Conservation (phyloP, 257 asterid species). For the Apocynum venetum region DNA sequence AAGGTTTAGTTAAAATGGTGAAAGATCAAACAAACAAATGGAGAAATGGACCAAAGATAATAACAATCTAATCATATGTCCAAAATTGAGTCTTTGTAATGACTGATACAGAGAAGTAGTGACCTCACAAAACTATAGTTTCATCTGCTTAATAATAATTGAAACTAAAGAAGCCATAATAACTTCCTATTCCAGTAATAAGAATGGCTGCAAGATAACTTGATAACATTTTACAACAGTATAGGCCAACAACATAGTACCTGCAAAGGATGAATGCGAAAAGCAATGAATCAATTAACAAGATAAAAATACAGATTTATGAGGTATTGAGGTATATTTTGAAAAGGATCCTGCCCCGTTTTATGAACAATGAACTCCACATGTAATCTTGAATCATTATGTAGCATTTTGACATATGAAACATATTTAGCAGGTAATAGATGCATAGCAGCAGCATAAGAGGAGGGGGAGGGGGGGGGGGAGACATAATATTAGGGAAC, state of each 20-base stretch:
- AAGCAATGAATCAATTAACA: neutral
- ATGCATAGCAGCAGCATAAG: neutral
- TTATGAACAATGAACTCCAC: neutral
- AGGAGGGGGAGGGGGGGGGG: neutral
- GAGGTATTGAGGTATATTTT: neutral
- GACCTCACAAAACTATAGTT: neutral
- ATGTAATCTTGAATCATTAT: neutral
- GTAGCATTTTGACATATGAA: neutral
- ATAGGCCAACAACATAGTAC: neutral
- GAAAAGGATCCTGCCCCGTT: neutral
- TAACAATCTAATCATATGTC: neutral
- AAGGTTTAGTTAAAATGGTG: neutral
- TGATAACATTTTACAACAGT: slow-evolving; percentile 2
- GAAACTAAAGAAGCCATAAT: neutral
- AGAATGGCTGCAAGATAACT: neutral
- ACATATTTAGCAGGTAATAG: neutral
- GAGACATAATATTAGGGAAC: neutral
- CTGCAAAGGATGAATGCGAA: neutral
- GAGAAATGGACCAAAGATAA: neutral
- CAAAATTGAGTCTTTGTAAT: neutral
- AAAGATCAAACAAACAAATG: neutral
- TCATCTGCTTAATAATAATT: neutral
- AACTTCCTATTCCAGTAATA: neutral
- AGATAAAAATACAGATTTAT: neutral
- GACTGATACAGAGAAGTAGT: neutral